Conservation (phyloP, 768 basidiomycete species). For the Hygrocybe punicea region DNA sequence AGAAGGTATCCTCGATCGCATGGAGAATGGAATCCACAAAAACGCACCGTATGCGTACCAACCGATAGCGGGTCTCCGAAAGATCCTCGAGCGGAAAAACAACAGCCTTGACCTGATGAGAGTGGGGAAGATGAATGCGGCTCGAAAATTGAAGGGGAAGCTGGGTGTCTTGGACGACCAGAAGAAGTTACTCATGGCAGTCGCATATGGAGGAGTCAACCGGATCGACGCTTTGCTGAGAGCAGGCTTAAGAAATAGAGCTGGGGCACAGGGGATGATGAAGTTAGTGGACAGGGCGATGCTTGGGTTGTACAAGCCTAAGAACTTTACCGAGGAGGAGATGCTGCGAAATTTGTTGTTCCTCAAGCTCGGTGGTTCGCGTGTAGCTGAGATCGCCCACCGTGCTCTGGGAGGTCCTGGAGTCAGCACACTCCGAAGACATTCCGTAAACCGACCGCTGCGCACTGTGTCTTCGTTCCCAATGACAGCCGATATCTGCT, state of each 20-base stretch:
- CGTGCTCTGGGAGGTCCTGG: too few relatives aligned
- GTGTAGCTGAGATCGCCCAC: too few relatives aligned
- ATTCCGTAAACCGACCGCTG: too few relatives aligned
- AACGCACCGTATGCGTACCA: slow-evolving; percentile 14
- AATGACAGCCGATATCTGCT: slow-evolving; percentile 2
- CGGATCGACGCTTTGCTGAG: slow-evolving; percentile 15
- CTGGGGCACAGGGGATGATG: slow-evolving; percentile 17
- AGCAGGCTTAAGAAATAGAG: slow-evolving; percentile 11
- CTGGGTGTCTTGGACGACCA: slow-evolving; percentile 13
- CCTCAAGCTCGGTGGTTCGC: too few relatives aligned
- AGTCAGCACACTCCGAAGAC: too few relatives aligned
- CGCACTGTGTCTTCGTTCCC: too few relatives aligned
- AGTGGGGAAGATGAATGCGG: slow-evolving; percentile 12
- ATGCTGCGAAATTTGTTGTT: slow-evolving; percentile 11
- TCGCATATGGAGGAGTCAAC: slow-evolving; percentile 19
- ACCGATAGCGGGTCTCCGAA: background rate
- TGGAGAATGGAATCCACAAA: slow-evolving; percentile 13
- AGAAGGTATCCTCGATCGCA: slow-evolving; percentile 17
- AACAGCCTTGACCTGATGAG: slow-evolving; percentile 5
- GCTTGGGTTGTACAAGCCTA: slow-evolving; percentile 15
- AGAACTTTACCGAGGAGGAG: slow-evolving; percentile 20
- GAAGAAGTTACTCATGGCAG: slow-evolving; percentile 23
- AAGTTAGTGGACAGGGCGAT: slow-evolving; percentile 13
- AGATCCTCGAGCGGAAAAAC: slow-evolving; percentile 5
- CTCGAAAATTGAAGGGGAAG: slow-evolving; percentile 8